Conservation (phyloP, 805 yeast species). For the Lipomyces lipofer region DNA sequence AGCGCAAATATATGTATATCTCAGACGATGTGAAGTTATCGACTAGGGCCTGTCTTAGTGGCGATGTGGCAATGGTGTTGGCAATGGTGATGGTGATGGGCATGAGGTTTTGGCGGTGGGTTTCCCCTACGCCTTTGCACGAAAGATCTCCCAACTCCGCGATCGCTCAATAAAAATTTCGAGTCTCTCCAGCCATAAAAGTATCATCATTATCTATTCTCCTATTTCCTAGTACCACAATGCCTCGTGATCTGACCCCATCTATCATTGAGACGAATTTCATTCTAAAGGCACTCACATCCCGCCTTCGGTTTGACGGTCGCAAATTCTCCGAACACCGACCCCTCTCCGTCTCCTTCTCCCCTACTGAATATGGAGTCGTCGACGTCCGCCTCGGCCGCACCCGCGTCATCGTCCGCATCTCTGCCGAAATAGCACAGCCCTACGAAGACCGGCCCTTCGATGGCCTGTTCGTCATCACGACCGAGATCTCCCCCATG, state of each 20-base stretch:
- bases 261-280: conserved; percentile 65
- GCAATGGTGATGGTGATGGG: too few species aligned
- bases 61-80: too few species aligned
- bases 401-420: conserved; percentile 68
- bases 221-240: too few species aligned
- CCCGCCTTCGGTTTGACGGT: conserved; percentile 67
- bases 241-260: conserved; percentile 64
- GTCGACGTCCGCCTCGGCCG: conserved; percentile 77
- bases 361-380: conserved; percentile 69
- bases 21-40: too few species aligned
- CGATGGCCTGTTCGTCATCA: conserved; percentile 83
- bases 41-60: too few species aligned
- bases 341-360: conserved; percentile 61
- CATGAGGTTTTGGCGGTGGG: too few species aligned
- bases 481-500: conserved; percentile 87
- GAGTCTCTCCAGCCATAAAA: too few species aligned
- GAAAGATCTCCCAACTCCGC: too few species aligned
- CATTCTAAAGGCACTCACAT: conserved; percentile 61
- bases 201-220: too few species aligned
- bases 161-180: too few species aligned
- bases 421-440: conserved; percentile 70
- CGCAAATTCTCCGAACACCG: conserved; percentile 66
- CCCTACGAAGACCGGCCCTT: conserved; percentile 92
- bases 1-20: too few species aligned
- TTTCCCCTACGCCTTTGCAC: too few species aligned